These are phyloP conservation scores for Taphrina flavorubra DNA, from an alignment of 1,139 yeast genomes.

Conservation along the genomic window DNA sequence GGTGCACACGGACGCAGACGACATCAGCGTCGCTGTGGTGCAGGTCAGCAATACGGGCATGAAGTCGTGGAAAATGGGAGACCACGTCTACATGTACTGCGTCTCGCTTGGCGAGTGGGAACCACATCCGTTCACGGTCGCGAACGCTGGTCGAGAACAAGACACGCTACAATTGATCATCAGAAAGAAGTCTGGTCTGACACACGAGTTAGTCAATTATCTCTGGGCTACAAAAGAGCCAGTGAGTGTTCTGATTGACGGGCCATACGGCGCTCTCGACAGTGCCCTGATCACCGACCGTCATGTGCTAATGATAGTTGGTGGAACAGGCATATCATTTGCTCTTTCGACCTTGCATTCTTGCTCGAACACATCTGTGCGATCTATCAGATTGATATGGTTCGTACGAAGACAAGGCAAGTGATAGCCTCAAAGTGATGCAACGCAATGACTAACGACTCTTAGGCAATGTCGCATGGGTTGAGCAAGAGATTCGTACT, in stretches of 20 bases:
- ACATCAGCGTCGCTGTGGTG: constrained; percentile 39
- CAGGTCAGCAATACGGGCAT: constrained; percentile 52
- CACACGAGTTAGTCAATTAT: constrained; percentile 5
- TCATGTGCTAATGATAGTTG: not conserved
- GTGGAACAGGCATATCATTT: constrained; percentile 32
- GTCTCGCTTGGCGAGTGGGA: constrained; percentile 57
- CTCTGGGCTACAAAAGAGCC: constrained; percentile 11
- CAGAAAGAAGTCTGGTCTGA: constrained; percentile 20
- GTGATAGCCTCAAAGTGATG: not conserved
- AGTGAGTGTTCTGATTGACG: constrained; percentile 20
- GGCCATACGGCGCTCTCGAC: constrained; percentile 20
- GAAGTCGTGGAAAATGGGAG: constrained; percentile 56
- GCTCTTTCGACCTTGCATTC: constrained; percentile 13
- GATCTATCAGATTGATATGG: constrained; percentile 14
- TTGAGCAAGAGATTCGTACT: not conserved
- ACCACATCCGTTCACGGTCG: constrained; percentile 71
- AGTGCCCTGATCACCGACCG: constrained; percentile 1
- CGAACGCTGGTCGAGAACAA: constrained; percentile 48
- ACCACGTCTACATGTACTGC: constrained; percentile 65
- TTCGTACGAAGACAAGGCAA: constrained; percentile 18
- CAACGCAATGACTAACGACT: not conserved
- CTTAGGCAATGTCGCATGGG: constrained; percentile 13
- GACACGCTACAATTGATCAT: constrained; percentile 8
- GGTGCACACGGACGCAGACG: constrained; percentile 43
- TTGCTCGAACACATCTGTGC: not conserved